phyloP scores from a whole-genome alignment of 2,329 filamentous ascomycete genomes.

The Podosphaera aphanis region DNA sequence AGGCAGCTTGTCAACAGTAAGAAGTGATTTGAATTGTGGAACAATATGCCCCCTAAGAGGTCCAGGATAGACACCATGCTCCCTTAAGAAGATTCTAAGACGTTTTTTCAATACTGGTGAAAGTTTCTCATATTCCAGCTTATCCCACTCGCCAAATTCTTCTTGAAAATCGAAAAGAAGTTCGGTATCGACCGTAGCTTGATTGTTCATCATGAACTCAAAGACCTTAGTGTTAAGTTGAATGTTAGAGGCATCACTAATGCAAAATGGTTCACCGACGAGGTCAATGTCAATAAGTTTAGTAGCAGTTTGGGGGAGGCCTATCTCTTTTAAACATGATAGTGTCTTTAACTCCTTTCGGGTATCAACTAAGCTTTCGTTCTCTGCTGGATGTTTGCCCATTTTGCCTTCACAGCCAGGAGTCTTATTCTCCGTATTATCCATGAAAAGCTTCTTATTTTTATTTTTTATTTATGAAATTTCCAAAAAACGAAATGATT shows the following conservation, averaged over 20 bases:
- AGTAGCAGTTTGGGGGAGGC: neutral
- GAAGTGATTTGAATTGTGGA: neutral
- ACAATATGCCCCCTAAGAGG: neutral
- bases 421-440: no score
- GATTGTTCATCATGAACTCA: neutral
- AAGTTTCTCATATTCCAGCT: neutral
- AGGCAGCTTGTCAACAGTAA: neutral
- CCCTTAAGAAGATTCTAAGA: neutral
- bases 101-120: neutral
- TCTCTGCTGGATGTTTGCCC: neutral
- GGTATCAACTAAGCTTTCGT: neutral
- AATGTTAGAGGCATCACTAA: neutral
- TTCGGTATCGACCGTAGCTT: neutral
- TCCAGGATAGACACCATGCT: neutral
- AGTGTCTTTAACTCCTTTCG: neutral
- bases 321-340: neutral
- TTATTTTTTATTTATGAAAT: neutral
- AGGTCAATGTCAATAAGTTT: neutral
- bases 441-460: neutral
- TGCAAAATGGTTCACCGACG: neutral
- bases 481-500: neutral
- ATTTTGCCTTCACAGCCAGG: no score
- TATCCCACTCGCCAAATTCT: neutral
- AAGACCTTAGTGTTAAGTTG: neutral
- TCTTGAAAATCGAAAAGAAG: neutral